phyloP scores from a whole-genome alignment of 345 rosid genomes.

The Microcos paniculata region DNA sequence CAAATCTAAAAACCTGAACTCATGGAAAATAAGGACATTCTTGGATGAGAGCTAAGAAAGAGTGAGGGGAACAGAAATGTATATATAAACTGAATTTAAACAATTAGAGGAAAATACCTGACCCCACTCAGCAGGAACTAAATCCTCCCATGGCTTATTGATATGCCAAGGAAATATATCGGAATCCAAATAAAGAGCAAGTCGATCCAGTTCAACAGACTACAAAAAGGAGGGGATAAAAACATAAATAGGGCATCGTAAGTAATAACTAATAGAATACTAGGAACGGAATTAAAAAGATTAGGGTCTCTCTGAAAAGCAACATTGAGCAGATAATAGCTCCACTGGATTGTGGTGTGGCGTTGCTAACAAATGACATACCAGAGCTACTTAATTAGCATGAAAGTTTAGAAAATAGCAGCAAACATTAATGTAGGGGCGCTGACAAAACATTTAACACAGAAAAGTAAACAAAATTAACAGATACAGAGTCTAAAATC shows the following conservation, averaged over 20 bases:
- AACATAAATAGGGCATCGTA: constrained; percentile 18
- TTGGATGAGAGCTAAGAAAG: constrained; percentile 11
- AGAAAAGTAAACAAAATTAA: neutral
- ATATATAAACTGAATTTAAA: neutral
- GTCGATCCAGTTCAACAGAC: constrained; percentile 89
- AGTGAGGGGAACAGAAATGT: neutral
- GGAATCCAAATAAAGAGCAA: constrained; percentile 92
- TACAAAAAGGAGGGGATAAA: constrained; percentile 30
- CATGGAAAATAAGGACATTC: constrained; percentile 16
- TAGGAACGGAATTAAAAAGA: neutral
- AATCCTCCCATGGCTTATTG: constrained; percentile 79
- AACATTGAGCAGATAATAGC: neutral
- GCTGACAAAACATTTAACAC: neutral
- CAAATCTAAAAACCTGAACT: constrained; percentile 77
- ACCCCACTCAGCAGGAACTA: constrained; percentile 89
- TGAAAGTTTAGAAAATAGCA: neutral
- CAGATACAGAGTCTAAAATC: neutral
- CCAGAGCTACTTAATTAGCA: neutral
- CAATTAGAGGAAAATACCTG: constrained; percentile 48
- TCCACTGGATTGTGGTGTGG: neutral
- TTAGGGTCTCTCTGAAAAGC: neutral
- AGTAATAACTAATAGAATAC: neutral
- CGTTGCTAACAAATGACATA: neutral
- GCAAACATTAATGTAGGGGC: neutral
- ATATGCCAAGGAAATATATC: constrained; percentile 84